These are phyloP conservation scores for Glycine soja DNA, from an alignment of 306 rosid genomes.

Conservation along the genomic window DNA sequence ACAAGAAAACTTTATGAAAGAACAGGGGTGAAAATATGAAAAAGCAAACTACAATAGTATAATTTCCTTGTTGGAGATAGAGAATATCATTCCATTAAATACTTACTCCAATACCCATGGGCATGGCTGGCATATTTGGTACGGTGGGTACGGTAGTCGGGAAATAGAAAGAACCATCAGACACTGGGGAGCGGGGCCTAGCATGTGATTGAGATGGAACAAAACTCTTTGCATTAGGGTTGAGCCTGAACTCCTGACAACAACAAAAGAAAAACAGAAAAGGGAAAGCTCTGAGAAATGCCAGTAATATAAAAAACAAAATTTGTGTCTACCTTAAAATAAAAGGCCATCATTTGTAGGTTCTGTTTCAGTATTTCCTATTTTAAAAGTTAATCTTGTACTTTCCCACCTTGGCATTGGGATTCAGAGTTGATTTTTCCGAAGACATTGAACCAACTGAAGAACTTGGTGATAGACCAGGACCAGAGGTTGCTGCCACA, in stretches of 20 bases:
- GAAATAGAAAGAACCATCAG: conserved; percentile 85
- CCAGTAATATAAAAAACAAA: conserved; percentile 21
- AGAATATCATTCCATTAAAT: conserved; percentile 37
- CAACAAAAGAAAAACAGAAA: conserved; percentile 11
- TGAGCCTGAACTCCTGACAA: conserved; percentile 87
- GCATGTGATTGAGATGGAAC: conserved; percentile 74
- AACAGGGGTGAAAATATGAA: conserved; percentile 17
- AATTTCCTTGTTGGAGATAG: conserved; percentile 11
- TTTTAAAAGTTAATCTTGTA: conserved; percentile 25
- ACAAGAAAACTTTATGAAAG: conserved; percentile 6
- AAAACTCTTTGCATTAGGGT: conserved; percentile 95
- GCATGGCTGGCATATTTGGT: conserved; percentile 79
- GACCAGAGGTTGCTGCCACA: conserved; percentile 61
- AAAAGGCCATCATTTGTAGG: conserved; percentile 2
- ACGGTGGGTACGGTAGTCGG: conserved; percentile 64
- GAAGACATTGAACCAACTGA: conserved; percentile 84
- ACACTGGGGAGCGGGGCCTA: conserved; percentile 85
- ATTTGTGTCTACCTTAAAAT: not conserved
- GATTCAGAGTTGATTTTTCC: conserved; percentile 80
- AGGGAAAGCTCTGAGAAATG: conserved; percentile 26
- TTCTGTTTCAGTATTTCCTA: conserved; percentile 1
- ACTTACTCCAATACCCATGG: conserved; percentile 90
- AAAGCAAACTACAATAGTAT: conserved; percentile 8
- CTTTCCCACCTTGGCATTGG: conserved; percentile 82
- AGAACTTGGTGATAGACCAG: conserved; percentile 87